Base-by-base conservation (phyloP, 495 filamentous ascomycete species). In the Podospora australis region DNA sequence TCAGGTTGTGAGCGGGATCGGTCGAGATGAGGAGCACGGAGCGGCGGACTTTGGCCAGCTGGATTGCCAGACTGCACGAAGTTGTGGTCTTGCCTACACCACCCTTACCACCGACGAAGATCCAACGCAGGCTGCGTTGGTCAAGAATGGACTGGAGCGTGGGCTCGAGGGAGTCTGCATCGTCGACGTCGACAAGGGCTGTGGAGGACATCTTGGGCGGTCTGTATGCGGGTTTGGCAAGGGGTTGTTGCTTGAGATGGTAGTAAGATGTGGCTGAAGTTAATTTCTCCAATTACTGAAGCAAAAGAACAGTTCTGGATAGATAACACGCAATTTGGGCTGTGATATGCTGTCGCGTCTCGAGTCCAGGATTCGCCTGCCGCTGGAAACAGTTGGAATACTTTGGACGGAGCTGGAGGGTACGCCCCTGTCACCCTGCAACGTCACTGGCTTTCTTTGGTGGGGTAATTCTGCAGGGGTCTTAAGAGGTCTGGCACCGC, bases 81-180 rank as follows among this genome's bases (percentile, higher is more conserved):
- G 94, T 97, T 13, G 94, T 99, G 10, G 92, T 99, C 75, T 99
- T 99, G 60, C 92, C 92, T n/a, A 99, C 92, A 59, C 92, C 92
- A 55, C 92, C 92, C 77, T 99, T 99, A 46, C 92, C 92, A 58
- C 92, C 92, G 40, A 97, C 94, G 60, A 99, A 99, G 67, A 99
- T 95, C 94, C 94, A 99, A 53, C 92, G 89, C 41, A 99, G 82
- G 16, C 88, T 83, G 59, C 86, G 87, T 65, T 99, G 92, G 72
- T 90, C 86, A 59, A 97, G 77, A 58, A 99, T 88, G 36, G 87
- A 86, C 77, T 96, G 86, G 62, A 99, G 86, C 29, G 88, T 88
- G 14, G 94, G 88, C 74, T 94, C 89, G 69, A 97, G 78, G 51
- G 75, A 66, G 64, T 87, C 84, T n/a, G n/a, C n/a, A 51, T 87